These are phyloP conservation scores for Nitzschia inconspicua DNA, from an alignment of 108 stramenopile genomes.

Conservation along the genomic window DNA sequence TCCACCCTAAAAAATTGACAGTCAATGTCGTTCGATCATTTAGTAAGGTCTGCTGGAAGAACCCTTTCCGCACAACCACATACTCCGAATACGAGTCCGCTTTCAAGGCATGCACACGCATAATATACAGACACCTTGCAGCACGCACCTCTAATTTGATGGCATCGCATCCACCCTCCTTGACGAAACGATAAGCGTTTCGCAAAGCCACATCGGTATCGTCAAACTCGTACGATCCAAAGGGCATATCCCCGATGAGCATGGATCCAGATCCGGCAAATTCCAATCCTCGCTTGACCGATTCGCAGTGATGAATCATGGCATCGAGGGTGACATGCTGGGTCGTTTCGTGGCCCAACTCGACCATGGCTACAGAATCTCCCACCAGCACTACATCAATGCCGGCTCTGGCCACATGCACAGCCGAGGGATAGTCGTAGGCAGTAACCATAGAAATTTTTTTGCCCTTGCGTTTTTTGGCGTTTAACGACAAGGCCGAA, in stretches of 20 bases:
- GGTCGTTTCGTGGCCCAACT: conserved; percentile 94
- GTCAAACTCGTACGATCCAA: conserved; percentile 92
- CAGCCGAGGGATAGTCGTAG: conserved; percentile 96
- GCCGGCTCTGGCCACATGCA: conserved; percentile 95
- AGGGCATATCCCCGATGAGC: conserved; percentile 98
- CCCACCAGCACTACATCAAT: conserved; percentile 93
- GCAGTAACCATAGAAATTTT: conserved; percentile 96
- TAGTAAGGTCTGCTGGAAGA: too few relatives aligned
- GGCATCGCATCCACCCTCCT: conserved; percentile 88
- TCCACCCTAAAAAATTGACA: conserved; percentile 66
- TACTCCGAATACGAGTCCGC: background rate
- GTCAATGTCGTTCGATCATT: too few relatives aligned
- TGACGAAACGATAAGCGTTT: conserved; percentile 90
- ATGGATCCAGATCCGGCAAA: conserved; percentile 35
- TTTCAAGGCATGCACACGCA: background rate
- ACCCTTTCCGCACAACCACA: too few relatives aligned
- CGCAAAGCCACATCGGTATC: conserved; percentile 81
- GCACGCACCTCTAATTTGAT: conserved; percentile 89
- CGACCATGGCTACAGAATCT: conserved; percentile 93
- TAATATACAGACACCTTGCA: background rate
- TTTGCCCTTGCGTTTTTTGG: conserved; percentile 73
- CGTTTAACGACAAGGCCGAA: conserved; percentile 65
- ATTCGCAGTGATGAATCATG: conserved; percentile 96
- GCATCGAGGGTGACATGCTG: conserved; percentile 94
- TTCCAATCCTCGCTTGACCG: conserved; percentile 80